Base-by-base conservation (phyloP, 805 yeast genomes). In the Saccharomycopsis babjevae region DNA sequence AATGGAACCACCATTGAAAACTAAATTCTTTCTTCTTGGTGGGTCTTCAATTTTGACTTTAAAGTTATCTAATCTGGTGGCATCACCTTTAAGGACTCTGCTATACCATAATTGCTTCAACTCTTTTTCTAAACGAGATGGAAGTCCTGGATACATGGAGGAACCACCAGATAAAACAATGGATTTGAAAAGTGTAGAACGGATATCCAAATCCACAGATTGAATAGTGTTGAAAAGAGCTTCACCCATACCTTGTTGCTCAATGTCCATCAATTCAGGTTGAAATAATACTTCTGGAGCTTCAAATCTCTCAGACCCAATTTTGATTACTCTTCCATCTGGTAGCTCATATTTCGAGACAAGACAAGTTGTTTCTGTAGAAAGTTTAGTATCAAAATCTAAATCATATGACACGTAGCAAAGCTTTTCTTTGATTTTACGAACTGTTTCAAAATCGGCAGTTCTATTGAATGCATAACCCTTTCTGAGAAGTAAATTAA, bases 1-100 rank as follows among this genome's bases (percentile, higher is more conserved):
- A 22, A 94, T 98, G 4, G 98, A 98, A 68, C 99, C 99, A 68
- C 99, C 99, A 67, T 93, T 85, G 75, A 94, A 94, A 40, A 94
- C 99, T 97, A 94, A 93, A 74, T 94, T 97, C 73, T 92, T 88
- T 79, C 99, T 90, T 79, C 98, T 84, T 67, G 99, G 99, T 50
- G 99, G 98, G 73, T 94, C 98, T 74, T 94, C 98, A 69, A 94
- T 94, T 75, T 93, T 84, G 50, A 94, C 97, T 75, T 94, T 94
- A 76, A 94, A 93, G 74, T 92, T 92, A 64, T 83, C 88, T 66
- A 94, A 79, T 70, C 98, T 81, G 18, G 90, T 70, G 32, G 97
- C 85, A 74, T 94, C 96, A 58, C 91, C 91, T 66, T 86, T 83
- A 63, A 94, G 82, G 20, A 94, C 97, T 70, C 84, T 83, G 1